Conservation (phyloP, 1,284 basidiomycete genomes). For the Trametes hirsuta region DNA sequence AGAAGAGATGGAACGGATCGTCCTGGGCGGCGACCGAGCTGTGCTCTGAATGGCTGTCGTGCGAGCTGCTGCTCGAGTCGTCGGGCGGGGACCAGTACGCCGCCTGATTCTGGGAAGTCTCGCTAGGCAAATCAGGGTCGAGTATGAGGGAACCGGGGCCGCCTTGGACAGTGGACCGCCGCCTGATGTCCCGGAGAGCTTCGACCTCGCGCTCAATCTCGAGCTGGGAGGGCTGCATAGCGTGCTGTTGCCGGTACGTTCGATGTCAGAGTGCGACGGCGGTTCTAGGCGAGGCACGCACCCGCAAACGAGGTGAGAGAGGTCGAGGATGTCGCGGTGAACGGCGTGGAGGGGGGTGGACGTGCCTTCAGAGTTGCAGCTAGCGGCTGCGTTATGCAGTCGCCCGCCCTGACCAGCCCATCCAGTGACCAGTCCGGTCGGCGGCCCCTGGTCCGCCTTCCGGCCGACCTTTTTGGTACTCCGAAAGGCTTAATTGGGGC, state of each 20-base stretch:
- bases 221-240: slow-evolving; percentile 76
- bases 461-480: background rate
- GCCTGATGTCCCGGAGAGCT: slow-evolving; percentile 79
- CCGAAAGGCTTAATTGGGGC: too few species aligned
- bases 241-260: slow-evolving; percentile 12
- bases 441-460: background rate
- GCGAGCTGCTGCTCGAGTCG: slow-evolving; percentile 46
- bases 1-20: slow-evolving; percentile 89
- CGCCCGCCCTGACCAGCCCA: too few species aligned
- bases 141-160: slow-evolving; percentile 80
- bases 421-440: background rate
- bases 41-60: slow-evolving; percentile 23
- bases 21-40: slow-evolving; percentile 39
- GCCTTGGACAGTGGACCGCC: slow-evolving; percentile 73
- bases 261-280: background rate
- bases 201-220: slow-evolving; percentile 89
- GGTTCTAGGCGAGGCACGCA: slow-evolving; percentile 13
- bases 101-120: slow-evolving; percentile 55
- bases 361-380: background rate
- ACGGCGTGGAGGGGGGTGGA: slow-evolving; percentile 14
- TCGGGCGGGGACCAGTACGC: slow-evolving; percentile 52
- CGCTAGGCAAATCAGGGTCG: slow-evolving; percentile 85
- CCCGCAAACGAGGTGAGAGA: background rate
- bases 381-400: slow-evolving; percentile 1
- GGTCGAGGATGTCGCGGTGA: slow-evolving; percentile 17